Base-by-base conservation (phyloP, 306 rosid species). In the Inga laurina region DNA sequence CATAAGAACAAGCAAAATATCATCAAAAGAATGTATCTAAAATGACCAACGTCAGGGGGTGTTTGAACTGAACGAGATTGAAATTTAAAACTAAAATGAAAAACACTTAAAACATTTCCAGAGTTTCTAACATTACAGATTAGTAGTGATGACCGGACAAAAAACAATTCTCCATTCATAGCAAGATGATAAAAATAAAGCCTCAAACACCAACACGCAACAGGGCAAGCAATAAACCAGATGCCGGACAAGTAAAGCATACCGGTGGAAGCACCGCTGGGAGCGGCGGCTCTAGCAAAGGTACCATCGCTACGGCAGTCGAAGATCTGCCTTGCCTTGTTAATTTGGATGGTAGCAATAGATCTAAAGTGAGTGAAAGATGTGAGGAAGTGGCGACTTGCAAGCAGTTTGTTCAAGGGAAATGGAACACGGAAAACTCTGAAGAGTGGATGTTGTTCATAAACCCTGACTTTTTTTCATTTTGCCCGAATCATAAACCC, bases 231-330 rank as follows among this genome's bases (percentile, higher is more conserved):
- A 70, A 19, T 34, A 37, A 27, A 56, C 56, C 41, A 18, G 41
- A 51, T 7, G 12, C 5, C 70, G 14, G 45, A 80, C 68, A 76
- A 76, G 18, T 24, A 62, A 35, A 81, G 11, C 83, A 22, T 88
- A 88, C 91, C 91, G 18, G 91, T 97, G 48, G 99, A 97, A 66
- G 99, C 99, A 82, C 99, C 99, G 39, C 99, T 96, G 32, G 98
- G 98, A 89, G 94, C 98, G n/a, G 99, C 97, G 22, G 98, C 99
- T 88, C 99, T 97, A 24, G 90, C 91, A 78, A 88, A 78, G 80
- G 87, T 67, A 5, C 94, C 98, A 80, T 96, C 92, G 49, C 97
- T 98, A 90, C 98, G 99, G 88, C 98, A 94, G 92, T 94, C 98
- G 82, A 96, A 96, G 93, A 96, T 92, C 92, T 94, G 97, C 41